These are phyloP conservation scores for Barbatosphaeria neglecta DNA, from an alignment of 495 filamentous ascomycete genomes.

Conservation along the genomic window DNA sequence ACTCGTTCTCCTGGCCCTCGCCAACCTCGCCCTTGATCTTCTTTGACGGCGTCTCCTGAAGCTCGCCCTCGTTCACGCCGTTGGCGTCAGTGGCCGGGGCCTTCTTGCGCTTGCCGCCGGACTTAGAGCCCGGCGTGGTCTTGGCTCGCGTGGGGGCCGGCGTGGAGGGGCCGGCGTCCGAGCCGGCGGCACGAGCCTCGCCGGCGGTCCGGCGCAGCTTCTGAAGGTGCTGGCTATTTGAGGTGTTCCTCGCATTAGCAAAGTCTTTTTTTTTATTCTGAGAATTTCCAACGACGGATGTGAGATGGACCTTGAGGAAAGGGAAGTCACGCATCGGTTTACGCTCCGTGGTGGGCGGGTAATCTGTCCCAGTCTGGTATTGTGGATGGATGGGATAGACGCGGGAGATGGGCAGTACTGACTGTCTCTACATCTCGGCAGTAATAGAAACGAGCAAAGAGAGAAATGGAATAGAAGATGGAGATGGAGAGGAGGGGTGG, in stretches of 20 bases:
- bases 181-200: not conserved
- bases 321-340: no score
- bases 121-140: slow-evolving; percentile 1
- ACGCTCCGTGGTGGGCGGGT: no score
- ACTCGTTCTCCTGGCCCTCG: slow-evolving; percentile 1
- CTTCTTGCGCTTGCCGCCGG: slow-evolving; percentile 2
- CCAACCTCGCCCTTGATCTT: slow-evolving; percentile 7
- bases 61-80: slow-evolving; percentile 2
- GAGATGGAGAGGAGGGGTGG: no score
- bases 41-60: slow-evolving; percentile 6
- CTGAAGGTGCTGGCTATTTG: slow-evolving; percentile 26
- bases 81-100: not conserved
- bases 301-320: no score
- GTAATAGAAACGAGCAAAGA: no score
- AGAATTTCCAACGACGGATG: no score
- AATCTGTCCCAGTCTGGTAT: no score
- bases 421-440: no score
- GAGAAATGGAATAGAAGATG: no score
- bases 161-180: not conserved
- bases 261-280: no score
- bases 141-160: slow-evolving; percentile 6
- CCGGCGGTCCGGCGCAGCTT: slow-evolving; percentile 16
- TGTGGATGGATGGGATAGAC: no score
- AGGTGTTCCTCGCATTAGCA: slow-evolving; percentile 10
- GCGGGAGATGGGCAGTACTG: no score